Percentiles rank a stretch among this genome's conserved stretches.
These are phyloP conservation scores for Marasmius tenuissimus DNA, from an alignment of 1,284 basidiomycete species.

Conservation along the genomic window DNA sequence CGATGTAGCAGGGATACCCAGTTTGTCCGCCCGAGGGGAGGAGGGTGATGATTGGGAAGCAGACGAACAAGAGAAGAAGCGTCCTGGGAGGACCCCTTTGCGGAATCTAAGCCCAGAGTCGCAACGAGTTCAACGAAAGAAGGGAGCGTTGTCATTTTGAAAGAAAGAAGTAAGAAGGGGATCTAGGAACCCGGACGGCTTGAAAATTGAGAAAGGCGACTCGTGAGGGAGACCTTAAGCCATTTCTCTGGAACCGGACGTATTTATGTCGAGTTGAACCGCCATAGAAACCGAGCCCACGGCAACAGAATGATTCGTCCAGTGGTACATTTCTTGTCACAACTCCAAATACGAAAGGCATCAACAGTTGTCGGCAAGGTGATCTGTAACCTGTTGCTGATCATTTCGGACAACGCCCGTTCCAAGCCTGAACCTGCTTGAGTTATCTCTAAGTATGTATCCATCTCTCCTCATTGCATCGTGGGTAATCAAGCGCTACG, in stretches of 20 bases:
- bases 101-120: constrained; percentile 66
- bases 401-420: constrained; percentile 13
- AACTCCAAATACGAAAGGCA: constrained; percentile 33
- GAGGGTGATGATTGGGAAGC: constrained; percentile 38
- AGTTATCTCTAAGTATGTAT: too few species aligned
- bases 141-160: constrained; percentile 67
- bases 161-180: constrained; percentile 31
- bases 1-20: constrained; percentile 35
- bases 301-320: constrained; percentile 50
- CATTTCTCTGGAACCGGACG: constrained; percentile 34
- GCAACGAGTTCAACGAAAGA: constrained; percentile 84
- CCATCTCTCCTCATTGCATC: too few species aligned
- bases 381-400: constrained; percentile 29
- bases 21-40: constrained; percentile 26
- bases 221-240: constrained; percentile 16
- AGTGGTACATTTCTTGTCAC: constrained; percentile 33
- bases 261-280: constrained; percentile 21
- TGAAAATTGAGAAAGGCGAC: constrained; percentile 19
- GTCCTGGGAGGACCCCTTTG: constrained; percentile 24
- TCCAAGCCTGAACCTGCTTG: not conserved
- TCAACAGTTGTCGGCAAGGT: constrained; percentile 51
- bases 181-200: constrained; percentile 34
- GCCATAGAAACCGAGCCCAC: constrained; percentile 50
- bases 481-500: too few species aligned
- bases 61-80: constrained; percentile 38